These are phyloP conservation scores for Sarocladiaceae sp. DNA, from an alignment of 2,329 filamentous ascomycete species.

Conservation along the genomic window DNA sequence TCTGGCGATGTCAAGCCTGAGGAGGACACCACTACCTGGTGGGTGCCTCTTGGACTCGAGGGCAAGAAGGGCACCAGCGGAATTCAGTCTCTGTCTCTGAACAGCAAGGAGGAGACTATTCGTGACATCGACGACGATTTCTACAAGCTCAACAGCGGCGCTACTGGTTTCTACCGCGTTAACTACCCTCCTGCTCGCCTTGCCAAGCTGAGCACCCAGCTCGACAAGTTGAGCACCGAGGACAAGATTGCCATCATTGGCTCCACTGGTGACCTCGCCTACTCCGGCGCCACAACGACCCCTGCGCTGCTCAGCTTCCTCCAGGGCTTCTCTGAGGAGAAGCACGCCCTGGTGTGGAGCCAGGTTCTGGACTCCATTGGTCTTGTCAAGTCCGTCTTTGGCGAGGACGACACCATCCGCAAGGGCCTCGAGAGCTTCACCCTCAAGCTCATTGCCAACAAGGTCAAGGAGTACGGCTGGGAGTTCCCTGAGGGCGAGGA, in stretches of 20 bases:
- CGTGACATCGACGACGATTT: constrained; percentile 69
- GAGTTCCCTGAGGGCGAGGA: constrained; percentile 72
- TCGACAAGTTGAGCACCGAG: constrained; percentile 69
- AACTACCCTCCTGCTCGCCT: constrained; percentile 87
- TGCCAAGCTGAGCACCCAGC: constrained; percentile 69
- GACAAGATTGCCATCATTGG: constrained; percentile 92
- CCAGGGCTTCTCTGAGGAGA: constrained; percentile 75
- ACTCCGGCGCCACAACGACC: constrained; percentile 79
- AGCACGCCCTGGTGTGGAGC: constrained; percentile 82
- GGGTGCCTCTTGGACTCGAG: constrained; percentile 84
- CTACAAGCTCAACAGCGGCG: constrained; percentile 89
- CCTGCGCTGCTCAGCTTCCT: constrained; percentile 76
- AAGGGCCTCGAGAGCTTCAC: constrained; percentile 72
- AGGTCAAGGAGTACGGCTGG: constrained; percentile 79
- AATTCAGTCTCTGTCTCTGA: constrained; percentile 61
- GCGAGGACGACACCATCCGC: constrained; percentile 65
- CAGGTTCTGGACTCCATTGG: constrained; percentile 73
- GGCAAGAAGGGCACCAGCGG: constrained; percentile 61
- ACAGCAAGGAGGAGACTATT: constrained; percentile 70
- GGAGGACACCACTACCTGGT: constrained; percentile 91
- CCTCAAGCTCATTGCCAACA: constrained; percentile 67
- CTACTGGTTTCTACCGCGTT: constrained; percentile 84
- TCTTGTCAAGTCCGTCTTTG: constrained; percentile 78
- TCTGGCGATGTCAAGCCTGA: constrained; percentile 86
- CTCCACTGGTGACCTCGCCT: constrained; percentile 81